These are phyloP conservation scores for Haplosporangium sp. DNA, from an alignment of 371 early-diverging fungal species.

Conservation along the genomic window DNA sequence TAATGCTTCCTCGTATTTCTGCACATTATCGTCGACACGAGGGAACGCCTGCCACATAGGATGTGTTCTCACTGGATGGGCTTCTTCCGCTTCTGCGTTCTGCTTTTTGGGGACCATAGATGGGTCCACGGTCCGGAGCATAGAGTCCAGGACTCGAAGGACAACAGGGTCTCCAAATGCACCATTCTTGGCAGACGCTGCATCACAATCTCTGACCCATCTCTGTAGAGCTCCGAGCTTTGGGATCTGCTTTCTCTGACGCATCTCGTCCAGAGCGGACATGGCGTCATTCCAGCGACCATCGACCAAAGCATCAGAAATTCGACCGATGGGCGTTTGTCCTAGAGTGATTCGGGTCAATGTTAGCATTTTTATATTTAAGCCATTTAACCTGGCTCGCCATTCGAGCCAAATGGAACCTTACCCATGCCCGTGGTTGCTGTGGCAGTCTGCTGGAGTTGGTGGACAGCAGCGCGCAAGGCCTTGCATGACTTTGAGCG, in stretches of 20 bases:
- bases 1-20: conserved; percentile 45
- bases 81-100: conserved; percentile 9
- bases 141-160: conserved; percentile 62
- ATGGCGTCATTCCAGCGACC: conserved; percentile 66
- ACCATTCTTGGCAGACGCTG: conserved; percentile 58
- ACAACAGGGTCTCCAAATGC: conserved; percentile 58
- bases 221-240: conserved; percentile 67
- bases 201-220: conserved; percentile 72
- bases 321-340: conserved; percentile 55
- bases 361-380: too few relatives aligned
- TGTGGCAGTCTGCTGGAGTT: conserved; percentile 50
- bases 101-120: conserved; percentile 51
- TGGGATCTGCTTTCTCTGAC: conserved; percentile 52
- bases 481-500: conserved; percentile 55
- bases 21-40: conserved; percentile 27
- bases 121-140: conserved; percentile 64
- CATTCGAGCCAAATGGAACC: not conserved
- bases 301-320: conserved; percentile 59
- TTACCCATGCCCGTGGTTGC: conserved; percentile 56
- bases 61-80: conserved; percentile 50
- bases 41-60: conserved; percentile 54
- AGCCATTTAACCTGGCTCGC: too few relatives aligned
- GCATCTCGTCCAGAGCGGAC: conserved; percentile 59
- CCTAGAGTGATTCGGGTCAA: conserved; percentile 16
- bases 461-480: conserved; percentile 49